These are phyloP conservation scores for Boletus pseudo-olivaceus DNA, from an alignment of 768 basidiomycete genomes.

Conservation along the genomic window DNA sequence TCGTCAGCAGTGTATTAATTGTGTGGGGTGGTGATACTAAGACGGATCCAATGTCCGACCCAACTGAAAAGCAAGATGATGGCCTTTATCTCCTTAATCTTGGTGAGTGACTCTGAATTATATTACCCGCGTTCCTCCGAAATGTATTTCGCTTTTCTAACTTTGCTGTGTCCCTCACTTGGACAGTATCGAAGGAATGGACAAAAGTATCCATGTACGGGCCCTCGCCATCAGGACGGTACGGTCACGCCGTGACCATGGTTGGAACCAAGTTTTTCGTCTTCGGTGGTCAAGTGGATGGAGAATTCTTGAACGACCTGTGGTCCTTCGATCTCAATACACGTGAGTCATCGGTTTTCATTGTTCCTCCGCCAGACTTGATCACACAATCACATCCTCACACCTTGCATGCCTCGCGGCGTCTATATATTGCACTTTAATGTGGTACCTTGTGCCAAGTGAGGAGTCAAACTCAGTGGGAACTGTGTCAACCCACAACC, in stretches of 20 bases:
- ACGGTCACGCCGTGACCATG: slow-evolving; percentile 96
- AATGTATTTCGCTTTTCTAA: slow-evolving; percentile 1
- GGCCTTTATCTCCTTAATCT: slow-evolving; percentile 91
- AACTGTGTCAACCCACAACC: slow-evolving; percentile 61
- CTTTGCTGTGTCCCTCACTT: not conserved
- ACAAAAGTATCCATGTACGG: slow-evolving; percentile 79
- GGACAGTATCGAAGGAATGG: slow-evolving; percentile 89
- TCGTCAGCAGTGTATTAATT: slow-evolving; percentile 93
- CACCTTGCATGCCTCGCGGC: not conserved
- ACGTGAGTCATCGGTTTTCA: slow-evolving; percentile 47
- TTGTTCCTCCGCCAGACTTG: not conserved
- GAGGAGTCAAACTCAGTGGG: slow-evolving; percentile 82
- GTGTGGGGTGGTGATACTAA: slow-evolving; percentile 99
- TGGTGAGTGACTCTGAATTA: slow-evolving; percentile 49
- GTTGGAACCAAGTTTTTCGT: slow-evolving; percentile 87
- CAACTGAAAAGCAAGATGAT: slow-evolving; percentile 82
- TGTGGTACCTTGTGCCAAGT: slow-evolving; percentile 39
- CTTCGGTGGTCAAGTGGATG: slow-evolving; percentile 95
- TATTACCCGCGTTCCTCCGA: not conserved
- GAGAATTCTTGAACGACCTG: slow-evolving; percentile 90
- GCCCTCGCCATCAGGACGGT: slow-evolving; percentile 79
- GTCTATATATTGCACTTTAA: slow-evolving; percentile 1
- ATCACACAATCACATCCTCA: not conserved
- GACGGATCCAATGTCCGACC: slow-evolving; percentile 57
- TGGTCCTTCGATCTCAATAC: slow-evolving; percentile 97